A percentile compares a stretch with the other conserved stretches of the same genome.
phyloP scores from a whole-genome alignment of 2,329 filamentous ascomycete species.

The Venturiaceae sp. region DNA sequence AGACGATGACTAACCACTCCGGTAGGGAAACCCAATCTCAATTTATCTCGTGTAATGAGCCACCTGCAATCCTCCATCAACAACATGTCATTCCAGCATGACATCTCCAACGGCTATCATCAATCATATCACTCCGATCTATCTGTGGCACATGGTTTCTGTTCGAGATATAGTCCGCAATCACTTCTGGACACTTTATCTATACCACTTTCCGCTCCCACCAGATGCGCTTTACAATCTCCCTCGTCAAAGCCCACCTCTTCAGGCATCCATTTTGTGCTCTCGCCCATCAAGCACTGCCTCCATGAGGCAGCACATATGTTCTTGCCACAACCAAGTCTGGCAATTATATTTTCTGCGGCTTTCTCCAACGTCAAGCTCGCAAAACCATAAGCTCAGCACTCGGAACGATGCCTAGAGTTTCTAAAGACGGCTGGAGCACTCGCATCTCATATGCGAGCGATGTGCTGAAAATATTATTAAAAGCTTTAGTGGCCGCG shows the following conservation, averaged over 20 bases:
- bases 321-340: background rate
- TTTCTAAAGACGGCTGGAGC: background rate
- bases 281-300: conserved; percentile 2
- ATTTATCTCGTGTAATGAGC: no score
- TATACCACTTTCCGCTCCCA: no score
- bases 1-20: no score
- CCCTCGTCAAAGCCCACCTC: background rate
- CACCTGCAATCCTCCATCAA: no score
- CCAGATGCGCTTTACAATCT: background rate
- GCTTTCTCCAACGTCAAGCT: background rate
- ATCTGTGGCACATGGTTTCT: no score
- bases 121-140: no score
- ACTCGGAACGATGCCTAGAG: background rate
- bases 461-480: conserved; percentile 2
- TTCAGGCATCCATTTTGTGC: conserved; percentile 1
- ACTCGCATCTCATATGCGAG: conserved; percentile 2
- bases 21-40: no score
- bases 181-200: no score
- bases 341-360: background rate
- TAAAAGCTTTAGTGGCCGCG: conserved; percentile 5
- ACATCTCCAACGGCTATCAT: background rate
- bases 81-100: no score
- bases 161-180: no score
- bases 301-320: background rate
- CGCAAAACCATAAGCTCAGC: background rate